Base-by-base conservation (phyloP, 768 basidiomycete genomes). In the Lenzites betulinus region DNA sequence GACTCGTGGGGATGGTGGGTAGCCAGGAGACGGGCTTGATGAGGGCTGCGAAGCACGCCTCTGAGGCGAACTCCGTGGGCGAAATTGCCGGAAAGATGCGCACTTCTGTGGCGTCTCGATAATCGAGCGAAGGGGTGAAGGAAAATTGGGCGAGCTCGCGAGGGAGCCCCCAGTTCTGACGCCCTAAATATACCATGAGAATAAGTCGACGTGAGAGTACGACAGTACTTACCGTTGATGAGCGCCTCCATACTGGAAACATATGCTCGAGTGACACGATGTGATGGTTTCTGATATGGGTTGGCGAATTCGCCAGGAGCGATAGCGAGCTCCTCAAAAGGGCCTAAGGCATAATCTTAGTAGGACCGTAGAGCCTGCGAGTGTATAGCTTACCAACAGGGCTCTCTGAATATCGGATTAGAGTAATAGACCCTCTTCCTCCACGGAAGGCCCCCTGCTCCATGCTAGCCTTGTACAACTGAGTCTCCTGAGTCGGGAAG, bases 91-190 rank as follows among this genome's bases (percentile, higher is more conserved):
- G 62, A 26, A 54, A 63, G 22, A 63, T 57, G 52, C 58, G 62
- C 20, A 63, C 57, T 41, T 63, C 62, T 7, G 43, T 55, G n/a
- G 57, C 57, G 18, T 51, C 43, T 7, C 41, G 22, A n/a, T 46
- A 3, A 16, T 63, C 62, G 3, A 63, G 57, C 6, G 62, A 63
- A 15, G 62, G 62, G 11, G 57, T 54, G 22, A 58, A 63, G 9
- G 51, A 51, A 52, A 63, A 63, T 33, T 63, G 47, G 23, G 62
- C 62, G n/a, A 63, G 62, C n/a, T 63, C 62, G 11, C 62, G 62
- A 7, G 62, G 62, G 20, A 63, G 35, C 12, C 62, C 57, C 62
- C 62, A 59, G 53, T 63, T 63, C 18, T 52, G 18, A 8, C 62
- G 52, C 8, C 62, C 62, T 63, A 33, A 8, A 33, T 20, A 18